These are phyloP conservation scores for Grosmannia serpens DNA, from an alignment of 2,329 filamentous ascomycete species.

Conservation along the genomic window DNA sequence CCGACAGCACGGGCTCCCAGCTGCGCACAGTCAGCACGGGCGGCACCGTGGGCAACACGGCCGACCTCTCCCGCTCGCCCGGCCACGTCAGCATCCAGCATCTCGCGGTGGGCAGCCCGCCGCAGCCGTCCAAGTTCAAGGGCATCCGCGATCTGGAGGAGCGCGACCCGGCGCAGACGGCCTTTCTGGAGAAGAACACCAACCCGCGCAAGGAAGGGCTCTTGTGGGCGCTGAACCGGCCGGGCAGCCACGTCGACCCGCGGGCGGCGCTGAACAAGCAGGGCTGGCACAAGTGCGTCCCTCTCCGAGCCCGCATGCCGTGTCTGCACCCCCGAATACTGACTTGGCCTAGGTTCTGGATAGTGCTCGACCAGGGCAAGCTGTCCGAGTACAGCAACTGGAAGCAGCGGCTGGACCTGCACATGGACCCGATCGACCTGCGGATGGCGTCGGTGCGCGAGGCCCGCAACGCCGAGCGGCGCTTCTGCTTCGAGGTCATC, in stretches of 20 bases:
- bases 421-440: slow-evolving; percentile 96
- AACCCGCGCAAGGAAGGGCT: slow-evolving; percentile 85
- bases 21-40: slow-evolving; percentile 26
- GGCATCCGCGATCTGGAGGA: slow-evolving; percentile 90
- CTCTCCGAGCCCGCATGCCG: neutral
- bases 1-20: slow-evolving; percentile 64
- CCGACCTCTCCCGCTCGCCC: slow-evolving; percentile 44
- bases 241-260: slow-evolving; percentile 88
- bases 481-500: slow-evolving; percentile 97
- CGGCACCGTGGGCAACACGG: slow-evolving; percentile 20
- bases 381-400: slow-evolving; percentile 98
- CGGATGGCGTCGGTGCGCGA: slow-evolving; percentile 95
- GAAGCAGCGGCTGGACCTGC: slow-evolving; percentile 93
- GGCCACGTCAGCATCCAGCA: slow-evolving; percentile 39
- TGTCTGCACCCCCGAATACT: neutral
- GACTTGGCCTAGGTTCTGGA: slow-evolving; percentile 66
- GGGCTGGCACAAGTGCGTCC: slow-evolving; percentile 90
- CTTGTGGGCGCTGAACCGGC: slow-evolving; percentile 85
- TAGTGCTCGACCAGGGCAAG: slow-evolving; percentile 92
- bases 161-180: slow-evolving; percentile 47
- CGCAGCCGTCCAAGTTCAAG: slow-evolving; percentile 58
- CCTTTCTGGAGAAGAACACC: slow-evolving; percentile 43
- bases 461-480: slow-evolving; percentile 82
- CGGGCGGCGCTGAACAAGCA: slow-evolving; percentile 83
- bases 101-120: slow-evolving; percentile 35